These are phyloP conservation scores for Heimioporus sp. DNA, from an alignment of 768 basidiomycete genomes.

Conservation along the genomic window DNA sequence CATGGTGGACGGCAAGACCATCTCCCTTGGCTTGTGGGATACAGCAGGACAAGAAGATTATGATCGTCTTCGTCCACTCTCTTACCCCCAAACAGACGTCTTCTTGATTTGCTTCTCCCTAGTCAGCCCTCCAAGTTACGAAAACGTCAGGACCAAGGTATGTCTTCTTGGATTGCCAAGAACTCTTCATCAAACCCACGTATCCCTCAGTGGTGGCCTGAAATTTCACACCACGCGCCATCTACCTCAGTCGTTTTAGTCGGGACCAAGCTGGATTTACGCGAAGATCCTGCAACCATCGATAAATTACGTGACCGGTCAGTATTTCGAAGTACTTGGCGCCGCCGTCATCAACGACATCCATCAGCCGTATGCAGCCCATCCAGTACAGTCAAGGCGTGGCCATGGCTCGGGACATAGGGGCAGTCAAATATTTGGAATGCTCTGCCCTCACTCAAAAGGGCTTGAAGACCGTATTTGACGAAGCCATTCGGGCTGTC, in stretches of 20 bases:
- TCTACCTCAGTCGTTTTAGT: conserved; percentile 91
- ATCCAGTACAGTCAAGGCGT: conserved; percentile 92
- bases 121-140: conserved; percentile 96
- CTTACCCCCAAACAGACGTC: conserved; percentile 98
- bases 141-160: conserved; percentile 98
- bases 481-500: conserved; percentile 97
- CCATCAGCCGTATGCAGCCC: conserved; percentile 82
- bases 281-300: conserved; percentile 91
- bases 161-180: conserved; percentile 21
- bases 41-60: conserved; percentile 99
- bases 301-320: conserved; percentile 92
- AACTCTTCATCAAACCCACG: conserved; percentile 2
- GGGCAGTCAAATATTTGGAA: conserved; percentile 94
- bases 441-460: conserved; percentile 98
- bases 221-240: conserved; percentile 96
- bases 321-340: conserved; percentile 16
- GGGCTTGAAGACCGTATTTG: conserved; percentile 98
- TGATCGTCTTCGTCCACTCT: conserved; percentile 94
- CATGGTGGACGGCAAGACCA: conserved; percentile 98
- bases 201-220: conserved; percentile 80
- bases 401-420: conserved; percentile 89
- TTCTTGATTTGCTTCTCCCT: conserved; percentile 99
- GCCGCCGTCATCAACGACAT: conserved; percentile 5
- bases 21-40: conserved; percentile 98
- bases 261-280: conserved; percentile 95